Evolutionary conservation across 441 rosid genomes (phyloP), one percentile per base, ranked within the genome.

Genomic region (Euphorbia corollata): DNA sequence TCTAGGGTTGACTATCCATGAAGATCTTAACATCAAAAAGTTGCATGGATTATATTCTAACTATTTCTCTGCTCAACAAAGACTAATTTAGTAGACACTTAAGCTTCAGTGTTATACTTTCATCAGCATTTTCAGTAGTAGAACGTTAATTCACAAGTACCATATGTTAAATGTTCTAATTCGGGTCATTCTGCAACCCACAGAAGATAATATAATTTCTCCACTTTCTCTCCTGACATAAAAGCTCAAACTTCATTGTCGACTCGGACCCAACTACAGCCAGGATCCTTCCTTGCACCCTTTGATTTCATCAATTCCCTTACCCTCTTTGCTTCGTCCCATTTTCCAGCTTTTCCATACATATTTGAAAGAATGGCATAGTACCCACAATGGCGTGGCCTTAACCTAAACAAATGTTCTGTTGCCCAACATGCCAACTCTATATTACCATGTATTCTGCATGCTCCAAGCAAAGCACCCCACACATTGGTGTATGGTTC

Each of bases 391-490:
- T 90, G 97, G 41, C 66, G 74, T 8, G 95, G 91, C 69, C 87
- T 87, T 64, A 93, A 78, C 74, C 84, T 82, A 61, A 88, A 75
- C 73, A 93, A 90, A 78, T 84, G 87, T 36, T 73, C 68, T 57
- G 90, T 87, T 47, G 88, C 97, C 83, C 83, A 87, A 79, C 81
- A 78, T 48, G 91, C 98, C 78, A 90, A 6, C 38, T 43, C 63
- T 65, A 87, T 74, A 76, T 89, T 81, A 71, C 90, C 83, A 24
- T 86, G 86, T 68, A 82, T 82, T 73, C 90, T 76, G 78, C 96
- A 88, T 34, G 97, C 89, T 58, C 86, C 89, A 76, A 89, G 86
- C 69, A 93, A 75, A 67, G 97, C 88, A 56, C 97, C 96, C 98
- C 94, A 93, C 48, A 87, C 79, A 24, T 79, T 86, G 48, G 84